These are phyloP conservation scores for Kwoniella botswanensis DNA, from an alignment of 768 basidiomycete genomes.

Conservation along the genomic window DNA sequence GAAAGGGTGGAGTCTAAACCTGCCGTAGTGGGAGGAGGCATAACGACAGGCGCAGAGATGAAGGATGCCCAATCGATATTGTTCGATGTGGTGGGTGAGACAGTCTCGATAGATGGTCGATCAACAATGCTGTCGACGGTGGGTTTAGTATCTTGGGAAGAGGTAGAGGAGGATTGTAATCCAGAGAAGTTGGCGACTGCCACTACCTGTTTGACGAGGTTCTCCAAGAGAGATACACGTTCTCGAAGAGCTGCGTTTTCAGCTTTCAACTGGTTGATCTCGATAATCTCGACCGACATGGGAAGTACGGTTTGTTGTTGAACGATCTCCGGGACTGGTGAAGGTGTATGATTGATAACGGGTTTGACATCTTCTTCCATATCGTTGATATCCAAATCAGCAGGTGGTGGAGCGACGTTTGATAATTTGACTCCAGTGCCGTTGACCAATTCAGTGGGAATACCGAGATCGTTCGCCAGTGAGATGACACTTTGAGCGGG, in stretches of 20 bases:
- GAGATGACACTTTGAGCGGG: slow-evolving; percentile 35
- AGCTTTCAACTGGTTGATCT: slow-evolving; percentile 18
- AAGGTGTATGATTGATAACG: slow-evolving; percentile 19
- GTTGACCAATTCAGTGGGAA: slow-evolving; percentile 28
- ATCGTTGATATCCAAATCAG: slow-evolving; percentile 21
- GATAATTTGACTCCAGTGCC: slow-evolving; percentile 45
- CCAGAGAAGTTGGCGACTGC: slow-evolving; percentile 44
- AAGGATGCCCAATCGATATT: slow-evolving; percentile 21
- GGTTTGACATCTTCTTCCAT: slow-evolving; percentile 40
- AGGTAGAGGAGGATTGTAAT: not conserved
- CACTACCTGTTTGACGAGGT: slow-evolving; percentile 46
- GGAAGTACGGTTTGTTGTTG: not conserved
- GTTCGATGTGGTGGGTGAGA: slow-evolving; percentile 10
- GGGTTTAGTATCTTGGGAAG: slow-evolving; percentile 3
- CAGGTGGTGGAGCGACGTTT: slow-evolving; percentile 42
- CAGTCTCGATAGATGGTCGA: not conserved
- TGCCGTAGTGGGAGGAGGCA: not conserved
- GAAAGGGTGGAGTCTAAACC: slow-evolving; percentile 30
- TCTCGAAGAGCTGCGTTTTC: slow-evolving; percentile 46
- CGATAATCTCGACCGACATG: not conserved
- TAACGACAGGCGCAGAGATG: slow-evolving; percentile 15
- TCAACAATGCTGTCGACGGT: not conserved
- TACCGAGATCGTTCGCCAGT: slow-evolving; percentile 35
- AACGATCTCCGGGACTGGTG: not conserved
- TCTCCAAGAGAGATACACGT: slow-evolving; percentile 42